These are phyloP conservation scores for Anaeramoeba flamelloides DNA, from an alignment of 78 protist genomes.

Conservation along the genomic window DNA sequence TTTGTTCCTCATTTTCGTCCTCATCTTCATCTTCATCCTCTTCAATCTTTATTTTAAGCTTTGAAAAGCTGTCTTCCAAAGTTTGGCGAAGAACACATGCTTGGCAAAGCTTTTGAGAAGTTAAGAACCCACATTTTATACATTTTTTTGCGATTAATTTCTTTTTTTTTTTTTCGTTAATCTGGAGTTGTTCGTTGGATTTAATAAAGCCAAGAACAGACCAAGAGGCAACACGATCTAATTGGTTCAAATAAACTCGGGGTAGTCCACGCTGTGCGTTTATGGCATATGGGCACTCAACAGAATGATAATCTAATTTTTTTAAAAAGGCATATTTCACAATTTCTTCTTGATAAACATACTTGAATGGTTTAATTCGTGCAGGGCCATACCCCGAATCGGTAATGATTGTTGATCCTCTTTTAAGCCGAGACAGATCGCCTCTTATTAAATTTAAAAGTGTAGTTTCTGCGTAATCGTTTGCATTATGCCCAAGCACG, in stretches of 20 bases:
- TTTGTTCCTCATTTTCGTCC: too few relatives aligned
- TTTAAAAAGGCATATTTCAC: conserved; percentile 62
- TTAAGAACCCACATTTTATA: background rate
- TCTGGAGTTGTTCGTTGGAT: background rate
- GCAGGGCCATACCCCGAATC: background rate
- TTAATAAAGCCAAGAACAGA: background rate
- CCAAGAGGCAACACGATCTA: background rate
- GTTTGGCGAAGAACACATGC: too few relatives aligned
- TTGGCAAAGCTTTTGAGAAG: background rate
- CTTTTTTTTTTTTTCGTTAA: too few relatives aligned
- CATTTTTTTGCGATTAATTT: background rate
- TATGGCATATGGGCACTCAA: conserved; percentile 32
- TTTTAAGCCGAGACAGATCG: conserved; percentile 6
- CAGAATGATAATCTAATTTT: conserved; percentile 53
- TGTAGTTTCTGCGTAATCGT: conserved; percentile 78
- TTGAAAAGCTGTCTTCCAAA: too few relatives aligned
- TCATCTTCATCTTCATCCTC: too few relatives aligned
- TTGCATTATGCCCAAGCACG: conserved; percentile 82
- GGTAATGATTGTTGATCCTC: background rate
- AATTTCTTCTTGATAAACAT: conserved; percentile 66
- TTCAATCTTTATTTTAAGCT: too few relatives aligned
- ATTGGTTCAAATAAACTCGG: background rate
- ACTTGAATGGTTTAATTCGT: conserved; percentile 61
- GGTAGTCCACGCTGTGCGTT: background rate
- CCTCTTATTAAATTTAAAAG: conserved; percentile 60